Evolutionary conservation across 2,329 filamentous ascomycete genomes (phyloP).

Genomic region (Cladosporium halotolerans): DNA sequence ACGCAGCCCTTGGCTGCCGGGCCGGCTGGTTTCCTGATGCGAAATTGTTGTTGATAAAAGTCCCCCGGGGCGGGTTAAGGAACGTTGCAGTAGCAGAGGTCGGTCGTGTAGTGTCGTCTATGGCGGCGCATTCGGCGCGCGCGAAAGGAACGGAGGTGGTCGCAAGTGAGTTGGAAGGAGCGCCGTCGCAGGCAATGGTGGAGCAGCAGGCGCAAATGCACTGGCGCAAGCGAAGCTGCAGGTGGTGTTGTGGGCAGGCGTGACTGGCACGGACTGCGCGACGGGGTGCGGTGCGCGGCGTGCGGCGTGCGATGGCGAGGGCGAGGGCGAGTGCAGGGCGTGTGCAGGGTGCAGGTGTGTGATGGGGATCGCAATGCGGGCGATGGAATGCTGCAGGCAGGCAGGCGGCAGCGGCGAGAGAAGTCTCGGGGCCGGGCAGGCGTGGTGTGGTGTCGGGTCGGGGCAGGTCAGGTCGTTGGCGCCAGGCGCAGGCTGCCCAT

Average conservation of each 20-base stretch:
- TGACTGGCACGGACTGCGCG: not conserved
- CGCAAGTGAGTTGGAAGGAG: not conserved
- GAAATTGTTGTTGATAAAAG: not conserved
- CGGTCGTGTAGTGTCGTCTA: not conserved
- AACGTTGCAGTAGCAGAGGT: conserved; percentile 9
- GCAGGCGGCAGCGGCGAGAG: not conserved
- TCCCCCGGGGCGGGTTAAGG: conserved; percentile 1
- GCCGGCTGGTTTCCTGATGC: conserved; percentile 4
- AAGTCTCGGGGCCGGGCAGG: not conserved
- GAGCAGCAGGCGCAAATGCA: not conserved
- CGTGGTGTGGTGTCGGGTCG: not conserved
- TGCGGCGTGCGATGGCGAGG: not conserved
- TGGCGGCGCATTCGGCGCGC: conserved; percentile 12
- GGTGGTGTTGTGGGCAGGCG: not conserved
- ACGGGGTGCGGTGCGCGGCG: not conserved
- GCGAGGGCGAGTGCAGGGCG: not conserved
- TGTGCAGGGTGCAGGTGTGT: not conserved
- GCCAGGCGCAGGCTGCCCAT: not conserved
- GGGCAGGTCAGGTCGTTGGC: not conserved
- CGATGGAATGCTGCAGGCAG: conserved; percentile 3
- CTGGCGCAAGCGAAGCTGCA: not conserved
- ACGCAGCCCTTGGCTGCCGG: conserved; percentile 8
- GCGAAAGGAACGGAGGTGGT: not conserved
- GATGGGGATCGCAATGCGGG: conserved; percentile 6
- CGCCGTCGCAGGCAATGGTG: not conserved